Percentiles rank a stretch among this genome's conserved stretches.
Conservation (phyloP, 768 basidiomycete species). For the Boletellus sp. region DNA sequence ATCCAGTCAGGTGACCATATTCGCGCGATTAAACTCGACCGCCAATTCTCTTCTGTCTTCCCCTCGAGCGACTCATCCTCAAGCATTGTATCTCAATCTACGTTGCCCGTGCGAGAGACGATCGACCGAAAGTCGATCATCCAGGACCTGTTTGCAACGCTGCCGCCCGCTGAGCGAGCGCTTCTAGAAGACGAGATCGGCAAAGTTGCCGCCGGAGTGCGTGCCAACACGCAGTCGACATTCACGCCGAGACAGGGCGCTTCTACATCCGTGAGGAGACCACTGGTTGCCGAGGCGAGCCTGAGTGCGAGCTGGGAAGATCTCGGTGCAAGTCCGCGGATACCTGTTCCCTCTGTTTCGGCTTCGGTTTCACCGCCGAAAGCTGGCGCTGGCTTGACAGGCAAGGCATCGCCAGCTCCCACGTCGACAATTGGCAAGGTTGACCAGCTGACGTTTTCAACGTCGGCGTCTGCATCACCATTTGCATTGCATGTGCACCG, state of each 20-base stretch:
- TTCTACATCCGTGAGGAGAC: conserved; percentile 19
- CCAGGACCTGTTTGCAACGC: conserved; percentile 59
- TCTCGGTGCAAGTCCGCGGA: conserved; percentile 26
- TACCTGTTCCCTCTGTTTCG: conserved; percentile 7
- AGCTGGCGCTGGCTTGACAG: not conserved
- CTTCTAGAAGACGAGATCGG: conserved; percentile 61
- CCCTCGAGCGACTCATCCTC: conserved; percentile 21
- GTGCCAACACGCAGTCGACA: conserved; percentile 3
- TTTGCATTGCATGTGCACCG: conserved; percentile 7
- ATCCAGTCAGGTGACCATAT: conserved; percentile 67
- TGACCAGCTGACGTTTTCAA: not conserved
- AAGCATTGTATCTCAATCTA: conserved; percentile 25
- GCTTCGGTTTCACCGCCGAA: conserved; percentile 9
- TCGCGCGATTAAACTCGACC: conserved; percentile 75
- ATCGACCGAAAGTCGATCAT: conserved; percentile 64
- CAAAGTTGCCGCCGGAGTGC: conserved; percentile 26
- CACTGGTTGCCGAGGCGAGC: conserved; percentile 31
- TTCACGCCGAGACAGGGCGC: conserved; percentile 3
- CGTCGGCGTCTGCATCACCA: not conserved
- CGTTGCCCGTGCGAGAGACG: conserved; percentile 19
- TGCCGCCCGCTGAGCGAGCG: conserved; percentile 61
- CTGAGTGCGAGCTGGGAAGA: conserved; percentile 68
- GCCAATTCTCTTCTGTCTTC: conserved; percentile 49
- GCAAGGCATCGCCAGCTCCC: conserved; percentile 3
- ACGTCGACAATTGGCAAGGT: not conserved